These are phyloP conservation scores for Teratosphaeria destructans DNA, from an alignment of 2,329 filamentous ascomycete species.

Conservation along the genomic window DNA sequence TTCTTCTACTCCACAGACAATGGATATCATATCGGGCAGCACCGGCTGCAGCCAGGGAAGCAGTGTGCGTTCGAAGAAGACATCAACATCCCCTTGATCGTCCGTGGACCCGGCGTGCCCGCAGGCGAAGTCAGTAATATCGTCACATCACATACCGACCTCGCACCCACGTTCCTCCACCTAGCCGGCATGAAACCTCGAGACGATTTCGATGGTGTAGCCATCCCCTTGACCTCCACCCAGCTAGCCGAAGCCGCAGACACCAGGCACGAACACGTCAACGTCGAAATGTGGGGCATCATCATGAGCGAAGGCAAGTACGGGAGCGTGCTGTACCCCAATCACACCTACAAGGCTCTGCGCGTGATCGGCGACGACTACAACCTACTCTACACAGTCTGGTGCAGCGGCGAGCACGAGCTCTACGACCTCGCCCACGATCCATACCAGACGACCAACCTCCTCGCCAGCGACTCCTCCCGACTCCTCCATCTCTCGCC, in stretches of 20 bases:
- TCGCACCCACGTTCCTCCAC: conserved; percentile 28
- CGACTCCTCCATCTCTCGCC: neutral
- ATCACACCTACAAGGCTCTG: conserved; percentile 25
- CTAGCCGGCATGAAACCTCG: conserved; percentile 20
- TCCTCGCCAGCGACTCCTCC: neutral
- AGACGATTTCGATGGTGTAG: conserved; percentile 26
- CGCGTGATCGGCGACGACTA: conserved; percentile 31
- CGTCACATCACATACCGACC: conserved; percentile 30
- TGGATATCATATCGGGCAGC: conserved; percentile 27
- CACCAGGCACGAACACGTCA: conserved; percentile 25
- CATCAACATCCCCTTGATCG: conserved; percentile 30
- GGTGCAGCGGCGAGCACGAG: conserved; percentile 59
- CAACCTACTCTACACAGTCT: conserved; percentile 55
- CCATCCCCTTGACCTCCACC: conserved; percentile 23
- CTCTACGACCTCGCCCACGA: conserved; percentile 43
- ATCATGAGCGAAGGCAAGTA: conserved; percentile 23
- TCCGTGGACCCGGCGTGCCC: conserved; percentile 28
- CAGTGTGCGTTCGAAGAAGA: conserved; percentile 30
- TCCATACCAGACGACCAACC: conserved; percentile 15
- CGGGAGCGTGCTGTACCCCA: conserved; percentile 15
- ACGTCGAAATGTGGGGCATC: conserved; percentile 34
- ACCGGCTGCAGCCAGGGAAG: conserved; percentile 31
- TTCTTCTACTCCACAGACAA: conserved; percentile 33
- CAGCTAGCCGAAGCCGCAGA: conserved; percentile 4
- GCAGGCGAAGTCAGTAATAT: conserved; percentile 19